A percentile compares a stretch with the other conserved stretches of the same genome.
phyloP scores from a whole-genome alignment of 805 yeast genomes.

The Yarrowia osloensis region DNA sequence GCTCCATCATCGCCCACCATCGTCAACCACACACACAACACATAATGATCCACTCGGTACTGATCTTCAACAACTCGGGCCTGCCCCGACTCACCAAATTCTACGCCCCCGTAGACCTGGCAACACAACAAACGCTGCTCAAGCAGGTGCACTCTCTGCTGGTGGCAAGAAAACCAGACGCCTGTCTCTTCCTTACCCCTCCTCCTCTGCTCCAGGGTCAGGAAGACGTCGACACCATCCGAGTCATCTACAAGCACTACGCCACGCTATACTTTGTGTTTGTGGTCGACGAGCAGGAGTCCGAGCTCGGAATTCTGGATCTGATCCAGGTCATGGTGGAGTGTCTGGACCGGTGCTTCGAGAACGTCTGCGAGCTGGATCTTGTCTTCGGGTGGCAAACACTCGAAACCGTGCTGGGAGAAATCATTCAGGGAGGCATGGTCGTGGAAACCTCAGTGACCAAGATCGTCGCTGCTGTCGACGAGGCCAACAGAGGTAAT shows the following conservation, averaged over 20 bases:
- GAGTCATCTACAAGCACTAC: conserved; percentile 89
- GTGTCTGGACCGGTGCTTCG: conserved; percentile 87
- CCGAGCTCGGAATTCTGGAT: conserved; percentile 90
- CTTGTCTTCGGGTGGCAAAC: conserved; percentile 99
- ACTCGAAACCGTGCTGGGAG: conserved; percentile 78
- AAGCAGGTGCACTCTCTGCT: conserved; percentile 82
- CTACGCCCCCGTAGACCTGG: conserved; percentile 86
- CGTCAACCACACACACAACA: conserved; percentile 12
- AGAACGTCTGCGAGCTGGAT: conserved; percentile 92
- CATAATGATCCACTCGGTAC: conserved; percentile 79
- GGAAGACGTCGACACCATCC: conserved; percentile 61
- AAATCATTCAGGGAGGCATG: conserved; percentile 96
- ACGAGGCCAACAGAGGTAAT: conserved; percentile 43
- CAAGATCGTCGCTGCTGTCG: conserved; percentile 67
- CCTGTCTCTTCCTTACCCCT: conserved; percentile 86
- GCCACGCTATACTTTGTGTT: conserved; percentile 96
- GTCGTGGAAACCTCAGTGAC: conserved; percentile 88
- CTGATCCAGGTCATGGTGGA: conserved; percentile 96
- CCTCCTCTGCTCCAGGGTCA: conserved; percentile 65
- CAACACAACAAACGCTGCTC: conserved; percentile 75
- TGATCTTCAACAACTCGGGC: conserved; percentile 86
- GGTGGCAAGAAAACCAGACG: conserved; percentile 66
- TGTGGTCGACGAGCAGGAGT: conserved; percentile 93
- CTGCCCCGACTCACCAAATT: conserved; percentile 87
- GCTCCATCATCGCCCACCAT: conserved; percentile 30